Evolutionary conservation across 768 basidiomycete genomes (phyloP), one percentile per base, ranked within the genome.

Genomic region (Boletus bicolor): DNA sequence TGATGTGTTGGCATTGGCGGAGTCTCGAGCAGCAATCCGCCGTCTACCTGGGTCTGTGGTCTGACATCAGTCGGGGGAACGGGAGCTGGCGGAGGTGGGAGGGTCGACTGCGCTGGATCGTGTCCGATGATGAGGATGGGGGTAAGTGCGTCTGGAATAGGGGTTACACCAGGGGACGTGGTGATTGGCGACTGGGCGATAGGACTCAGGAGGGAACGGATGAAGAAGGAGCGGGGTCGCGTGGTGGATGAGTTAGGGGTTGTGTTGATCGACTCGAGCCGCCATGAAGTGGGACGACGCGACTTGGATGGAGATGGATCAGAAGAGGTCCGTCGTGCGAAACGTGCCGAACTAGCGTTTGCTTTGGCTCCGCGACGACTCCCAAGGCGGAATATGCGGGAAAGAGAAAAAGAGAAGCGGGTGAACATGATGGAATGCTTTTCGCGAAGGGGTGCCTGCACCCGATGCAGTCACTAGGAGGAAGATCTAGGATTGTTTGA

Each of bases 351-450:
- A 19, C 24, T 19, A 48, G 14, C 15, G 4, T 24, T 35, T 14
- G n/a, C 35, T 7, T 56, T 55, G 32, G 46, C 17, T 45, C 37
- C 38, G 8, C 57, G 56, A 48, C 64, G 60, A 32, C 14, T 51
- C 10, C 56, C 53, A 35, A 61, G 30, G 44, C 63, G 60, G 37
- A 68, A 60, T 5, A 67, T 15, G 38, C 60, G 68, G 12, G 55
- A 38, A 19, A 69, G 39, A 3, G 54, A 32, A 3, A 60, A 53
- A 2, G 58, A 59, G 28, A 66, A 43, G 34, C 64, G 61, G 30
- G n/a, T 14, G 35, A 64, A 59, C 66, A 67, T 68, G 26, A 11
- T 41, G 21, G 1, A 17, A 11, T 0, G 10, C 43, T 24, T 24
- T 32, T 47, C 11, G 37, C 19, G n/a, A 51, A 24, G 35, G 28